Evolutionary conservation across 148 eudicot species (phyloP).

Genomic region (Persicaria maculosa): DNA sequence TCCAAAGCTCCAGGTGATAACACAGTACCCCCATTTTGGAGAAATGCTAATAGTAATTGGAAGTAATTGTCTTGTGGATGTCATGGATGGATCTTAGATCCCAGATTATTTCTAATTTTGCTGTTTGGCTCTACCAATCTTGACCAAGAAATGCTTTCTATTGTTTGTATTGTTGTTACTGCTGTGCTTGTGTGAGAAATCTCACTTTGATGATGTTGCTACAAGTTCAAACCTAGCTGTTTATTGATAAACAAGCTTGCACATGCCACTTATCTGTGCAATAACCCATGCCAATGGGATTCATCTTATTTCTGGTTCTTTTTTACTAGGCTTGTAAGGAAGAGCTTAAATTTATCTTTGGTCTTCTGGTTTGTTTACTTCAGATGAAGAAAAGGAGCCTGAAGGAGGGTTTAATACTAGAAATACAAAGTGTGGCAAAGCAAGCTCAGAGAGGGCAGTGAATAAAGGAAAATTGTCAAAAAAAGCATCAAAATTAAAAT

Average conservation of each 20-base stretch:
- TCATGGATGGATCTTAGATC: neutral
- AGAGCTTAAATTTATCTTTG: neutral
- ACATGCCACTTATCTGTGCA: neutral
- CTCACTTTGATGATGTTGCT: neutral
- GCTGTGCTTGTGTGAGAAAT: neutral
- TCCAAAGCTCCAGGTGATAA: constrained; percentile 37
- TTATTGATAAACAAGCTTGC: neutral
- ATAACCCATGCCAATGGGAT: neutral
- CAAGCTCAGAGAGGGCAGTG: constrained; percentile 12
- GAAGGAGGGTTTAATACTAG: constrained; percentile 21
- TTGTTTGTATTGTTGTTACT: neutral
- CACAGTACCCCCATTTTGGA: neutral
- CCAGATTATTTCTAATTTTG: neutral
- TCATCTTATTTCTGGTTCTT: neutral
- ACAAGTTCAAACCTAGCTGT: neutral
- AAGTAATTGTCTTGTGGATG: neutral
- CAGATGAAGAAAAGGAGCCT: constrained; percentile 33
- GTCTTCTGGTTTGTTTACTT: neutral
- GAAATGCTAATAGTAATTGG: neutral
- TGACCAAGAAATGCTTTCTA: neutral
- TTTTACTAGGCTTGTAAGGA: neutral
- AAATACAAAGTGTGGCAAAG: constrained; percentile 8
- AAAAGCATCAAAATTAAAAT: constrained; percentile 20
- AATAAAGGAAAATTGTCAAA: constrained; percentile 21
- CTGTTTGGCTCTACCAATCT: neutral